These are phyloP conservation scores for Escallonia herrerae DNA, from an alignment of 129 eudicot genomes.

Conservation along the genomic window DNA sequence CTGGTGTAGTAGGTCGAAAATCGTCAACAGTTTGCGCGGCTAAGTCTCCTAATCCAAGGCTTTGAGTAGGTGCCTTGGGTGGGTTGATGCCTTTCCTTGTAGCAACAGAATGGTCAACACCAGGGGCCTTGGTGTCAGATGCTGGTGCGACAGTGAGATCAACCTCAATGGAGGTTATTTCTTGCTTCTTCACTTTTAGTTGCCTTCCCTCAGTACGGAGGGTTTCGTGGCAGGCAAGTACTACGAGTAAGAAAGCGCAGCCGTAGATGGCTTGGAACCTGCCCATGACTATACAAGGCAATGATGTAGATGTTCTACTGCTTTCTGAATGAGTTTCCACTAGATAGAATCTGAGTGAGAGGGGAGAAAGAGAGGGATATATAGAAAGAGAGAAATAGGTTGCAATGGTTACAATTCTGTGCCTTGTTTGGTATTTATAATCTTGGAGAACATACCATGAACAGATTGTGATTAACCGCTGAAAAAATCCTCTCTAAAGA, in stretches of 20 bases:
- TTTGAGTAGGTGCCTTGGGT: not conserved
- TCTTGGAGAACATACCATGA: not conserved
- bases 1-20: slow-evolving; percentile 48
- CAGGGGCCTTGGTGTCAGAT: no score
- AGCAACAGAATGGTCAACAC: no score
- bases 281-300: slow-evolving; percentile 24
- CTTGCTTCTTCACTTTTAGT: slow-evolving; percentile 17
- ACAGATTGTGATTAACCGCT: not conserved
- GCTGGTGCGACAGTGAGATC: no score
- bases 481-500: not conserved
- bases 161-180: not conserved
- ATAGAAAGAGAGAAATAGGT: not conserved
- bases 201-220: slow-evolving; percentile 28
- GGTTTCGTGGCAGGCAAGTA: slow-evolving; percentile 14
- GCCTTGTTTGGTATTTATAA: slow-evolving; percentile 45
- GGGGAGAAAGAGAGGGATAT: not conserved
- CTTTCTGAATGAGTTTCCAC: slow-evolving; percentile 8
- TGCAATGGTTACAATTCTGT: slow-evolving; percentile 5
- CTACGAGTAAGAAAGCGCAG: slow-evolving; percentile 15
- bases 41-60: not conserved
- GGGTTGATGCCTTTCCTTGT: not conserved
- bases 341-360: not conserved
- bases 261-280: slow-evolving; percentile 3
- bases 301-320: not conserved
- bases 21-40: slow-evolving; percentile 9